Conservation (phyloP, 257 asterid species). For the Dorcoceras hygrometricum region DNA sequence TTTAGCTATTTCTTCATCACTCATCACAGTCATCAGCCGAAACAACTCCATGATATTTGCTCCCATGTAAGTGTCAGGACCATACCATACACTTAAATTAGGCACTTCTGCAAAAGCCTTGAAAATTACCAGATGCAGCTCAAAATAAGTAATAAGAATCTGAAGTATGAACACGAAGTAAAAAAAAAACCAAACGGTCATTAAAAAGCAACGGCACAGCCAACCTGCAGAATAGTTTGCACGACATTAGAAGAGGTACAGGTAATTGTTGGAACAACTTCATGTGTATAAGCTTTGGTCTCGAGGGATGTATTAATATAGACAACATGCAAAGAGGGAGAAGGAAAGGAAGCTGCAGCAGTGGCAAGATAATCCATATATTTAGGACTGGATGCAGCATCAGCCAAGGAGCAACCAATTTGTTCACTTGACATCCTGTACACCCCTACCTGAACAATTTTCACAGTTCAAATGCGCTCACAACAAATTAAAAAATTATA, state of each 20-base stretch:
- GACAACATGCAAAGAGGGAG: slow-evolving; percentile 88
- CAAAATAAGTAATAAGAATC: slow-evolving; percentile 6
- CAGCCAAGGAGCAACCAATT: slow-evolving; percentile 90
- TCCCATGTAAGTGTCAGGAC: slow-evolving; percentile 99
- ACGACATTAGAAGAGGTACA: slow-evolving; percentile 97
- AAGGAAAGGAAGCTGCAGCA: slow-evolving; percentile 64
- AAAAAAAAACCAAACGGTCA: slow-evolving; percentile 7
- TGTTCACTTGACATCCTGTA: slow-evolving; percentile 90
- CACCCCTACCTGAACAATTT: slow-evolving; percentile 69
- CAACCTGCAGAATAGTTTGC: slow-evolving; percentile 85
- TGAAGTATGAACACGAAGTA: neutral
- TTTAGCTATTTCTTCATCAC: slow-evolving; percentile 82
- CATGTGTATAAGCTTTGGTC: slow-evolving; percentile 92
- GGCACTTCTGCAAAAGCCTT: slow-evolving; percentile 92
- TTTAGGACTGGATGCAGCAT: slow-evolving; percentile 91
- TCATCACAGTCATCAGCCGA: slow-evolving; percentile 77
- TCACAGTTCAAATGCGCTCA: slow-evolving; percentile 15
- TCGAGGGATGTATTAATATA: slow-evolving; percentile 90
- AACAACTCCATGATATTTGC: slow-evolving; percentile 89
- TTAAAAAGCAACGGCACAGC: slow-evolving; percentile 10
- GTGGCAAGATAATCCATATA: slow-evolving; percentile 75
- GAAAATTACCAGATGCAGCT: slow-evolving; percentile 23
- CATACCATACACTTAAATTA: slow-evolving; percentile 71
- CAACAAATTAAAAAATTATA: no score
- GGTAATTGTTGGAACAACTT: slow-evolving; percentile 94